Evolutionary conservation across 257 asterid species (phyloP).

Genomic region (Linderniella brevidens): DNA sequence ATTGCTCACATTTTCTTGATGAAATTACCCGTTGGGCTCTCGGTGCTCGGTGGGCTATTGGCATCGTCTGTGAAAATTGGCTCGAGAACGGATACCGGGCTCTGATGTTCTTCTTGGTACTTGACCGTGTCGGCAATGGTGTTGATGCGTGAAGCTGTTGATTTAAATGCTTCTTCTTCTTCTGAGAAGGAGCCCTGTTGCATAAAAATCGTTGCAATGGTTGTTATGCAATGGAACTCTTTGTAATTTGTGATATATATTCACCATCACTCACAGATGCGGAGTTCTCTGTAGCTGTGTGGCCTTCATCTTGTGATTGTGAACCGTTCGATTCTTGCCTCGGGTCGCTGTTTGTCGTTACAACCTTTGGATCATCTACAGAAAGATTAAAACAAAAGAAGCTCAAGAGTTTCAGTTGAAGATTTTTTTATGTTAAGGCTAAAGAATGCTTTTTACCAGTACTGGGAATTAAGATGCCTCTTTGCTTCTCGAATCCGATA

Average conservation of each 20-base stretch:
- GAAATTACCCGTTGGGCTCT: constrained; percentile 24
- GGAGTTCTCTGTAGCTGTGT: background rate
- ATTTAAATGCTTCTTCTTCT: constrained; percentile 24
- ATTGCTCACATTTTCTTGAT: background rate
- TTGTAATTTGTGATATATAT: background rate
- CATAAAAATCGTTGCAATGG: constrained; percentile 4
- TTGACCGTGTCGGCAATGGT: constrained; percentile 18
- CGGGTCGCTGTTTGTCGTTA: too few relatives aligned
- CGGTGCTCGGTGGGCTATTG: constrained; percentile 38
- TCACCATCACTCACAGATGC: background rate
- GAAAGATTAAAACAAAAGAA: too few relatives aligned
- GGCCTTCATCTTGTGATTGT: too few relatives aligned
- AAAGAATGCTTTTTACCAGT: too few relatives aligned
- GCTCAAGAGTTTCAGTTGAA: too few relatives aligned
- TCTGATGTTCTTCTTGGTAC: constrained; percentile 46
- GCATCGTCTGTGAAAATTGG: constrained; percentile 38
- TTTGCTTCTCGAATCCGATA: constrained; percentile 12
- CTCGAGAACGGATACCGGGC: constrained; percentile 80
- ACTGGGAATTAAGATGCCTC: background rate
- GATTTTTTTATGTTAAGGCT: too few relatives aligned
- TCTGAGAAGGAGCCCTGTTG: constrained; percentile 24
- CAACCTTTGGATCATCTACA: too few relatives aligned
- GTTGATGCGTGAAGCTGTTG: constrained; percentile 23
- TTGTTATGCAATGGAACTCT: background rate
- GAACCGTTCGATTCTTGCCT: too few relatives aligned